Evolutionary conservation across 1,139 yeast genomes (phyloP), one percentile per base, ranked within the genome.

Genomic region (Candida dubliniensis): DNA sequence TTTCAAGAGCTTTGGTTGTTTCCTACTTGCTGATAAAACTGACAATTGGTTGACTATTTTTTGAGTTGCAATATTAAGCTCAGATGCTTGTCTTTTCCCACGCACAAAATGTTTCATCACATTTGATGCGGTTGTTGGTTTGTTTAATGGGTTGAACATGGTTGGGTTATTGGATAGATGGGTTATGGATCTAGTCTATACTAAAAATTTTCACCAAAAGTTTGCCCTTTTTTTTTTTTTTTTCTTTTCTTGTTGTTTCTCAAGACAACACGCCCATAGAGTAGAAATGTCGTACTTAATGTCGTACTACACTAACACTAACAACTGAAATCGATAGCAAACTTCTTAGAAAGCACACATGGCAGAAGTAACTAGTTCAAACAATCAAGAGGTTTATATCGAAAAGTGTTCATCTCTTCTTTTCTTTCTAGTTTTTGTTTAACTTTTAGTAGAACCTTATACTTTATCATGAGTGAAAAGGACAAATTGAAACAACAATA

Each of bases 21-120:
- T 90, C 69, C 89, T 82, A 48, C 87, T 79, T 13, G 96, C 96
- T 24, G 95, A 82, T 57, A 89, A 67, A 24, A 91, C 96, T 36
- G 95, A 85, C 50, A 90, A 75, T 67, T 91, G 95, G 47, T 84
- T 79, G 44, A 84, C 81, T 42, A 83, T 77, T 57, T 76, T 76
- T 57, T 84, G 88, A 8, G 87, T 82, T 30, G 80, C 76, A 2
- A 88, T 77, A 24, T 79, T 74, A 40, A 79, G 62, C 23, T 34
- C 36, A 14, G 39, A 33, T 42, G 59, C 60, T 57, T 59, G 64
- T 59, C 57, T 68, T 57, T 67, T 76, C 34, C 67, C 73, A 61
- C 72, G 68, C 33, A 62, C 66, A 44, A 71, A 67, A 24, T 54
- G 49, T 49, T 50, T 53, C 6, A 34, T 29, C 43, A 45, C 42